Base-by-base conservation (phyloP, 805 yeast species). In the Yamadazyma phyllophila region DNA sequence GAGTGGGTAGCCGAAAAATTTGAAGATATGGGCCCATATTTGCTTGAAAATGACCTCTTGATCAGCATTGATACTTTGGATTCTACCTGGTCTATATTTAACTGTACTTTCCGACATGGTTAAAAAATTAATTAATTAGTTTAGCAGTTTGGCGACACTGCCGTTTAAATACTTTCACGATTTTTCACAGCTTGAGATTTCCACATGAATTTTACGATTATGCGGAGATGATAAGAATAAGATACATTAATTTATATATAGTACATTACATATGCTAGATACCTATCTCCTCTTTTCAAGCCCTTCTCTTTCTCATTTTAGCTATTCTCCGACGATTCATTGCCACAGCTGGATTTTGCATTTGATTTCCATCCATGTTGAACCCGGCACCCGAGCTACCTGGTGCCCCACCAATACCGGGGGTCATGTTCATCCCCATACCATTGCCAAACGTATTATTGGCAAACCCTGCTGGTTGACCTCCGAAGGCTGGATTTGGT, bases 11-110 rank as follows among this genome's bases (percentile, higher is more conserved):
- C 88, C 89, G 74, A 83, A 74, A 47, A 70, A 77, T 52, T 78
- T 80, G 52, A 86, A 67, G 39, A 81, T 56, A 55, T 81, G 74
- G 41, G 84, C 81, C 90, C 91, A 87, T 4, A 77, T 73, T 56
- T 84, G 88, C 62, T 87, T 87, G 58, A 85, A 65, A 14, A 74
- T 72, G 41, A 74, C 56, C 57, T 85, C 91, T 60, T 85, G 82
- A 17, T 83, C 85, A 1, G 65, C 62, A 35, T 56, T 59, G 31
- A 71, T 58, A 20, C 69, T 54, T 46, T 70, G 74, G 39, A 70
- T 59, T 49, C 76, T 58, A 5, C 70, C 74, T 5, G 67, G 65
- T 38, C 72, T 59, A 46, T 54, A 67, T 11, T 54, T 44, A 32
- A 61, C 58, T 6, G 51, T 32, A 7, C 14, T 47, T 31, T 29